These are phyloP conservation scores for Malus hybrid DNA, from an alignment of 331 rosid species.

Conservation along the genomic window DNA sequence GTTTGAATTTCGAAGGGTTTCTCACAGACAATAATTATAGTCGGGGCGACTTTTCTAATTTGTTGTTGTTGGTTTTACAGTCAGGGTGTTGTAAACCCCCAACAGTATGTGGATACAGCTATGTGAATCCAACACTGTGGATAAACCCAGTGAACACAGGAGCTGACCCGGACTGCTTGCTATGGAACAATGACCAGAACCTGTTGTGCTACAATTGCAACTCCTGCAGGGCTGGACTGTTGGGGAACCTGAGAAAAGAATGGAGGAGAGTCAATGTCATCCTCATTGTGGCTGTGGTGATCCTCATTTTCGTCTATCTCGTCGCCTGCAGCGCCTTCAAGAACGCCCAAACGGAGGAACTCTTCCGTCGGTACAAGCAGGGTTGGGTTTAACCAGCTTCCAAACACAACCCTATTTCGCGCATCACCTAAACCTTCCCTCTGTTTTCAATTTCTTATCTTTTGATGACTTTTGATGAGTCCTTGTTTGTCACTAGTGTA, in stretches of 20 bases:
- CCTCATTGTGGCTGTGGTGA: constrained; percentile 67
- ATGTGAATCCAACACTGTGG: constrained; percentile 75
- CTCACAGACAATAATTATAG: neutral
- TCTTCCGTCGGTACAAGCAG: constrained; percentile 70
- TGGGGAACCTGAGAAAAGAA: constrained; percentile 79
- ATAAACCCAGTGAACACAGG: constrained; percentile 53
- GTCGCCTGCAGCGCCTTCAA: constrained; percentile 86
- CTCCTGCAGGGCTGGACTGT: constrained; percentile 85
- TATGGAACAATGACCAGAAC: constrained; percentile 87
- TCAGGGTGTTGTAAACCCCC: constrained; percentile 98
- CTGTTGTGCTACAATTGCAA: constrained; percentile 77
- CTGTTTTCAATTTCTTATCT: neutral
- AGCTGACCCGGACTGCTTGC: constrained; percentile 69
- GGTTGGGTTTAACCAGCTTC: constrained; percentile 50
- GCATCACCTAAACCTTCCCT: no score
- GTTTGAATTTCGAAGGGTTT: neutral
- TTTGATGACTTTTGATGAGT: neutral
- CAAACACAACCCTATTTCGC: neutral
- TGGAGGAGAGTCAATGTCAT: constrained; percentile 81
- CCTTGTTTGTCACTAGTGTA: neutral
- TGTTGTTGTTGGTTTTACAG: constrained; percentile 25
- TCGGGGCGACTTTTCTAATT: neutral
- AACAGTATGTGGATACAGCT: constrained; percentile 59
- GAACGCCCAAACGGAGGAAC: constrained; percentile 82
- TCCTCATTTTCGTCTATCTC: constrained; percentile 74